phyloP scores from a whole-genome alignment of 345 rosid genomes.

The Cardiospermum halicacabum region DNA sequence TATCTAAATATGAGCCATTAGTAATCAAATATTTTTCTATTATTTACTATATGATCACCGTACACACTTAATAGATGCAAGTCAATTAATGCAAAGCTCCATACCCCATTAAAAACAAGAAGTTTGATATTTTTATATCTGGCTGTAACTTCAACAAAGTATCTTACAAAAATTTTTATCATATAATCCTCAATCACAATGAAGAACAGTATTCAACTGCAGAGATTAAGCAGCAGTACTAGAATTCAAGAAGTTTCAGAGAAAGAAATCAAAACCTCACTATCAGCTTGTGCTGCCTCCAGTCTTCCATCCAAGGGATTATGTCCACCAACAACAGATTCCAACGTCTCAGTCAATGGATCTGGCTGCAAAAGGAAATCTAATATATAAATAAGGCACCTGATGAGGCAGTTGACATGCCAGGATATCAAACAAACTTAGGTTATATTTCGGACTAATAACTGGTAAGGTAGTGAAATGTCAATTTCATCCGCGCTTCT shows the following conservation, averaged over 20 bases:
- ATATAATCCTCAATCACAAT: not conserved
- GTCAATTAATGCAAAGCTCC: not conserved
- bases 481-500: no score
- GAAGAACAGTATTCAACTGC: not conserved
- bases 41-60: not conserved
- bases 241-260: not conserved
- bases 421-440: no score
- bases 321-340: conserved; percentile 64
- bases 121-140: not conserved
- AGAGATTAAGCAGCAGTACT: conserved; percentile 3
- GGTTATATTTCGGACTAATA: no score
- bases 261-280: conserved; percentile 51
- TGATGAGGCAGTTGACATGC: no score
- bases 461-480: no score
- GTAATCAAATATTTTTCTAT: not conserved
- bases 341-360: conserved; percentile 74
- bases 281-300: conserved; percentile 63
- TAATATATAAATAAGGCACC: not conserved
- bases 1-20: not conserved
- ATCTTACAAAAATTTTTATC: not conserved
- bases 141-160: not conserved
- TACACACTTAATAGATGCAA: not conserved
- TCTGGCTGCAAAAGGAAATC: conserved; percentile 56
- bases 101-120: not conserved
- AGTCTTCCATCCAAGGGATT: conserved; percentile 52